Conservation (phyloP, 129 eudicot species). For the Chrysanthemum makinoi region DNA sequence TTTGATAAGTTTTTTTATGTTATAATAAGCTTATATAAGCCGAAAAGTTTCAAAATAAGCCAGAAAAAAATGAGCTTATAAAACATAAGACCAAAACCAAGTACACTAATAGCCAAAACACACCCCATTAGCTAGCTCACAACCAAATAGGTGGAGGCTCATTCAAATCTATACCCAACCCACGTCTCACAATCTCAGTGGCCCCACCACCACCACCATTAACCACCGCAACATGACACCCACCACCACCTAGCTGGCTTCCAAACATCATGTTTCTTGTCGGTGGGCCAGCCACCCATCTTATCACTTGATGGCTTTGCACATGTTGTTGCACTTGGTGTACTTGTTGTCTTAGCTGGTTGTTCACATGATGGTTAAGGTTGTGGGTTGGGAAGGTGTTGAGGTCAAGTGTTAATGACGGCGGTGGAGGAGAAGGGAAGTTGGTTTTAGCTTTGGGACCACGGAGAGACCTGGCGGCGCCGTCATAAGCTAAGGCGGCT, state of each 20-base stretch:
- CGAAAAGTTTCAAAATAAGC: too few species aligned
- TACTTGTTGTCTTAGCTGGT: too few species aligned
- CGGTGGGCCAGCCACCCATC: too few species aligned
- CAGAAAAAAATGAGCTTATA: too few species aligned
- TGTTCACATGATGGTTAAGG: slow-evolving; percentile 1
- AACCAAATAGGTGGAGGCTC: slow-evolving; percentile 86
- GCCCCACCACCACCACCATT: slow-evolving; percentile 34
- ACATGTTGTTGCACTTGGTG: too few species aligned
- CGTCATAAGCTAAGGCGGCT: slow-evolving; percentile 91
- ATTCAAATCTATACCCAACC: slow-evolving; percentile 76
- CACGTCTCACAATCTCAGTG: slow-evolving; percentile 47
- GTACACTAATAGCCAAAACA: too few species aligned
- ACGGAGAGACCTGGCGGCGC: slow-evolving; percentile 88
- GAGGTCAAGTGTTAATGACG: slow-evolving; percentile 52
- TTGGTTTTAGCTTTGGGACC: slow-evolving; percentile 85
- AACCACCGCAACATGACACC: slow-evolving; percentile 4
- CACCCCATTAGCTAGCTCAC: slow-evolving; percentile 18
- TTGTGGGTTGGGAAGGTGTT: slow-evolving; percentile 44
- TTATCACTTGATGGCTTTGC: too few species aligned
- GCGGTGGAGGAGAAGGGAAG: slow-evolving; percentile 53
- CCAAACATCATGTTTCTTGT: too few species aligned
- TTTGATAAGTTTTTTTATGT: too few species aligned
- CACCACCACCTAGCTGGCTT: neutral
- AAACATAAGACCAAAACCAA: too few species aligned
- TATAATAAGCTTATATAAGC: too few species aligned